phyloP scores from a whole-genome alignment of 768 basidiomycete genomes.

The Suillus lakei region DNA sequence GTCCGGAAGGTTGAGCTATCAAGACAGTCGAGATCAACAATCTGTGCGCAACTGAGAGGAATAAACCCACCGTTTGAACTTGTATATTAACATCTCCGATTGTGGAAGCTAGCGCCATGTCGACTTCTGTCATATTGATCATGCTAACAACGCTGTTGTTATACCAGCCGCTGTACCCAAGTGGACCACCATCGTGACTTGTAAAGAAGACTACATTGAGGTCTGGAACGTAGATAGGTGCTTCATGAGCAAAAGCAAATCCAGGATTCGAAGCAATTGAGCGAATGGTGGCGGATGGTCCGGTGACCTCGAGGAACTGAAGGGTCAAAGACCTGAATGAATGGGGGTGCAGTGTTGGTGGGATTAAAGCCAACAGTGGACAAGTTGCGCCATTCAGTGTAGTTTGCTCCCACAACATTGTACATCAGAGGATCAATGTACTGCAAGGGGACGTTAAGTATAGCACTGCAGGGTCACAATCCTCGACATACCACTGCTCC shows the following conservation, averaged over 20 bases:
- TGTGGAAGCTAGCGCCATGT: conserved; percentile 44
- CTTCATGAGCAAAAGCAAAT: conserved; percentile 81
- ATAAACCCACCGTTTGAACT: conserved; percentile 41
- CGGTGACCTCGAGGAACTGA: conserved; percentile 62
- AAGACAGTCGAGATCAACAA: conserved; percentile 13
- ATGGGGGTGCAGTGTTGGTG: conserved; percentile 57
- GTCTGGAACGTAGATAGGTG: conserved; percentile 66
- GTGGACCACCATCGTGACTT: conserved; percentile 67
- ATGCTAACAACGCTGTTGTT: conserved; percentile 67
- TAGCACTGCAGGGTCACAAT: background rate
- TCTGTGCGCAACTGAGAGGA: background rate
- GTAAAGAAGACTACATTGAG: conserved; percentile 76
- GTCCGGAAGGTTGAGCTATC: conserved; percentile 60
- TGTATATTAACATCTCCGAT: conserved; percentile 52
- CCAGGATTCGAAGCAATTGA: conserved; percentile 62
- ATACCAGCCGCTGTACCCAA: conserved; percentile 65
- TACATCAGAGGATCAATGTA: conserved; percentile 54
- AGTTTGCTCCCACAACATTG: conserved; percentile 53
- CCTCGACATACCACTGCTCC: conserved; percentile 21
- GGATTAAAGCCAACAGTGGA: conserved; percentile 60
- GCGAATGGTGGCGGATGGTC: conserved; percentile 55
- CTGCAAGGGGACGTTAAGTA: conserved; percentile 32
- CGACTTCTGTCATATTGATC: conserved; percentile 63
- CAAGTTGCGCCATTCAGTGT: conserved; percentile 40
- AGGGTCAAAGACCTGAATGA: conserved; percentile 60